Percentiles rank a stretch among this genome's conserved stretches.
These are phyloP conservation scores for Hirschfeldia incana DNA, from an alignment of 345 rosid genomes.

Conservation along the genomic window DNA sequence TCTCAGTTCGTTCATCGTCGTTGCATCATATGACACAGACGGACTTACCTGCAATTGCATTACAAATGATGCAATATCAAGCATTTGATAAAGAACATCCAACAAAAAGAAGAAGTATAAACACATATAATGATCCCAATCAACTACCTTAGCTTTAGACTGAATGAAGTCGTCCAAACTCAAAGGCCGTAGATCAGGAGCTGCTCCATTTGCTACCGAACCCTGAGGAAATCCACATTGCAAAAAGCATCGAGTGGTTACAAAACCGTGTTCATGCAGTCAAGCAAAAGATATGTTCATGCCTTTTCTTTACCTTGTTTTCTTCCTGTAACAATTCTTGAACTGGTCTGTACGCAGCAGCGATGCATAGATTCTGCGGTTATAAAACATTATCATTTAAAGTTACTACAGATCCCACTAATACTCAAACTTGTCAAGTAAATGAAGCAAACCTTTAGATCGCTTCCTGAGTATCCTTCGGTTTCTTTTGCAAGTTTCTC, in stretches of 20 bases:
- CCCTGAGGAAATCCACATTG: constrained; percentile 41
- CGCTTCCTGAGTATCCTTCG: constrained; percentile 98
- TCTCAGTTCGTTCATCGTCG: constrained; percentile 92
- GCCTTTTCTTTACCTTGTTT: constrained; percentile 51
- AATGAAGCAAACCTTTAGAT: constrained; percentile 71
- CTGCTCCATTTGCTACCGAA: constrained; percentile 32
- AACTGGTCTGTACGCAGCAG: constrained; percentile 98
- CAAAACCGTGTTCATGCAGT: neutral
- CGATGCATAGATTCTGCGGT: constrained; percentile 87
- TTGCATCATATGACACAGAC: constrained; percentile 80
- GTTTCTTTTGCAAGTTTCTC: constrained; percentile 79
- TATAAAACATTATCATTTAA: neutral
- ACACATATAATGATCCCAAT: neutral
- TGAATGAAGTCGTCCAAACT: constrained; percentile 74
- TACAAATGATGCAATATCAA: neutral
- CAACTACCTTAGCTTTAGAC: constrained; percentile 82
- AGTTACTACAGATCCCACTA: neutral
- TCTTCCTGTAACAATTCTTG: constrained; percentile 87
- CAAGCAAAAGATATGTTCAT: neutral
- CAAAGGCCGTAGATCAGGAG: constrained; percentile 61
- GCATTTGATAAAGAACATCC: neutral
- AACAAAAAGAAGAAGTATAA: neutral
- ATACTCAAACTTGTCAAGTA: neutral
- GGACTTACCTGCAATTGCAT: constrained; percentile 72
- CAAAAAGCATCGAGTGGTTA: neutral